Conservation (phyloP, 176 grass and related monocot species). For the Tuctoria greenei region DNA sequence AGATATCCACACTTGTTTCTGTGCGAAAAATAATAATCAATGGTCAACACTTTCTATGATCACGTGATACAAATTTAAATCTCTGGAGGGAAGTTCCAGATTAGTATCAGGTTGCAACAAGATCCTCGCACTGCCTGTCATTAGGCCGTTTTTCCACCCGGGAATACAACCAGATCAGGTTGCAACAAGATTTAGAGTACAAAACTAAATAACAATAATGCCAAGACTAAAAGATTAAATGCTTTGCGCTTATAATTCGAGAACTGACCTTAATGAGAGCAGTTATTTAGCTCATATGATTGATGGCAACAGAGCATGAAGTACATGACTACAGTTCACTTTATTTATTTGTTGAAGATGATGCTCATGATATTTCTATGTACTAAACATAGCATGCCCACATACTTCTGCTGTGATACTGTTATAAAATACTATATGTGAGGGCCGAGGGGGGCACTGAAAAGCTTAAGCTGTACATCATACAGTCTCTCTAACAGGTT, state of each 20-base stretch:
- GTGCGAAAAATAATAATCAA: neutral
- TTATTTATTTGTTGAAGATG: neutral
- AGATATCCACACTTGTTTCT: neutral
- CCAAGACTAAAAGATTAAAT: no score
- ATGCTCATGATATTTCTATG: neutral
- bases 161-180: neutral
- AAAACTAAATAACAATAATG: neutral
- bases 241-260: no score
- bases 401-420: no score
- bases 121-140: neutral
- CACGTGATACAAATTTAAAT: constrained; percentile 3
- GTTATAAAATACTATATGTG: neutral
- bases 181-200: neutral
- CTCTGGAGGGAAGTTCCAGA: neutral
- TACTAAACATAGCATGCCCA: neutral
- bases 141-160: neutral
- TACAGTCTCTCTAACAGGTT: neutral
- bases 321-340: neutral
- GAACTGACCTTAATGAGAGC: no score
- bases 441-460: neutral
- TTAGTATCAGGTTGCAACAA: neutral
- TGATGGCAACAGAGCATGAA: constrained; percentile 14
- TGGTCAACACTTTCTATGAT: neutral
- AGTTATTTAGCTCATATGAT: neutral
- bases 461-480: neutral